Percentiles rank a stretch among this genome's conserved stretches.
These are phyloP conservation scores for Vigna mungo DNA, from an alignment of 306 rosid species.

Conservation along the genomic window DNA sequence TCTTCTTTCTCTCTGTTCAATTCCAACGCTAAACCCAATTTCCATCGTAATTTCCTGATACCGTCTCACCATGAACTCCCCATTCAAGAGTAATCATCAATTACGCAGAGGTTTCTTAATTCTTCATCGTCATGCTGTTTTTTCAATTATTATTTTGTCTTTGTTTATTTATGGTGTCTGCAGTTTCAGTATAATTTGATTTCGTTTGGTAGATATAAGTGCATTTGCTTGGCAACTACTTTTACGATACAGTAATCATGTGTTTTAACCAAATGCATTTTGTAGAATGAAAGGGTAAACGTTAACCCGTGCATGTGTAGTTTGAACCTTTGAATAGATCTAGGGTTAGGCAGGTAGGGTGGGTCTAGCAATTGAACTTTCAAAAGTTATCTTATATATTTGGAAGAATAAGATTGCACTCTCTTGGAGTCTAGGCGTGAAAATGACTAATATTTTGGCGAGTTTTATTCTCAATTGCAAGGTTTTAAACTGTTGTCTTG, in stretches of 20 bases:
- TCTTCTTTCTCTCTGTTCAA: conserved; percentile 51
- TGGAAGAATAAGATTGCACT: neutral
- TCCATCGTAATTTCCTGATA: conserved; percentile 28
- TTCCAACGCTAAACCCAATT: conserved; percentile 29
- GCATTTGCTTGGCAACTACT: neutral
- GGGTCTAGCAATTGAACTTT: neutral
- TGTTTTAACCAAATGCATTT: neutral
- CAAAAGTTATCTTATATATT: neutral
- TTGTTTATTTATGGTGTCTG: neutral
- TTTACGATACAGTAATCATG: neutral
- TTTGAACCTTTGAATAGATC: neutral
- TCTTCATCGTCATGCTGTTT: neutral
- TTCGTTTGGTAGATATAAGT: conserved; percentile 23
- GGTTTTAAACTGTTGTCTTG: no score
- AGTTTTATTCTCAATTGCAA: no score
- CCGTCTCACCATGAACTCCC: conserved; percentile 71
- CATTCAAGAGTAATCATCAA: conserved; percentile 70
- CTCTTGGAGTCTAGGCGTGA: conserved; percentile 1
- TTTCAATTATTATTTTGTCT: neutral
- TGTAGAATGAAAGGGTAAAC: neutral
- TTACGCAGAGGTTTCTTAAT: conserved; percentile 72
- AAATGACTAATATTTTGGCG: neutral
- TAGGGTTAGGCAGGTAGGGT: neutral
- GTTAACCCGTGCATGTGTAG: neutral
- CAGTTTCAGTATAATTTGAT: neutral